Evolutionary conservation across 768 basidiomycete genomes (phyloP), one percentile per base, ranked within the genome.

Genomic region (Pisolithus sp.): DNA sequence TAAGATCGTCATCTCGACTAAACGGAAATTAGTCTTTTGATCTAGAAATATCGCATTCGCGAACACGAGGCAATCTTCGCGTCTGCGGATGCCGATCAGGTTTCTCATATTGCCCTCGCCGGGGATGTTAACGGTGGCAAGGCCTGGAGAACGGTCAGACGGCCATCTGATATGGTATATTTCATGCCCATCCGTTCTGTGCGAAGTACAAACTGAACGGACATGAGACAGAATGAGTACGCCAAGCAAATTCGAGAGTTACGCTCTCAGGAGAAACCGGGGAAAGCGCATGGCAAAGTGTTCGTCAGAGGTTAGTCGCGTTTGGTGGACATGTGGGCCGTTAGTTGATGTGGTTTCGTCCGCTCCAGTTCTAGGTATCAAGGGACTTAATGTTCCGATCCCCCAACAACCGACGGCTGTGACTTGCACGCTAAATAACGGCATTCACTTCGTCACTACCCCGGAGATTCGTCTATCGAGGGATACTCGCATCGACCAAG

Each of bases 391-490:
- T 50, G 71, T 96, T 30, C 93, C 94, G 1, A 58, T 97, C 28
- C 94, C 93, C 0, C 70, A 72, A n/a, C 76, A 89, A 56, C 69
- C 79, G 0, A 93, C 93, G 0, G 76, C 73, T 24, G 72, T 96
- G 53, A 86, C 85, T 9, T 91, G 91, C 66, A 92, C 91, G 0
- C 75, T 98, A 55, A 96, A 98, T 69, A 98, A 98, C 61, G 94
- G 93, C 7, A 94, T 97, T 46, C 93, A 96, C 67, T 93, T 87
- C 57, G 94, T 97, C 34, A 90, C 89, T 4, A 96, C 91, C 7
- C 92, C 89, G 1, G 87, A 89, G 60, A 80, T 76, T 49, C 72
- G 74, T n/a, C 65, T 93, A 3, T 73, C 66, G 26, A 62, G 66
- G 39, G 81, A 86, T 44, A 77, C 79, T 48, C 73, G 75, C 10